Base-by-base conservation (phyloP, 2,329 filamentous ascomycete genomes). In the Colletotrichum plurivorum region DNA sequence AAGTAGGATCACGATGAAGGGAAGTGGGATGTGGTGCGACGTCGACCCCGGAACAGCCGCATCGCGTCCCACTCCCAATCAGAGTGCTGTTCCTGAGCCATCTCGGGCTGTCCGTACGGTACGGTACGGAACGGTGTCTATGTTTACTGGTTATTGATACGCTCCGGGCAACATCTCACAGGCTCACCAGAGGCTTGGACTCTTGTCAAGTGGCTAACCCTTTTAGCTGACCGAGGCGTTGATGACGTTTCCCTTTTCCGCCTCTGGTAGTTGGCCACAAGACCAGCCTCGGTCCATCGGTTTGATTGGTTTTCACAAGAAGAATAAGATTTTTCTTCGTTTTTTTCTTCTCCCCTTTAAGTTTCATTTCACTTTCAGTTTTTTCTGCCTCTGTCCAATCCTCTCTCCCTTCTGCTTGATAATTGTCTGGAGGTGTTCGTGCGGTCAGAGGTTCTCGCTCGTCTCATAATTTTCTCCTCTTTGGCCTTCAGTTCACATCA, bases 241-340 rank as follows among this genome's bases (percentile, higher is more conserved):
- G 22, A 69, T 66, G 66, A 69, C 66, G 62, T 69, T 69, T 65
- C 55, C 55, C 4, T 13, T 22, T 69, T 69, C 55, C 55, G 7
- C 20, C 31, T 69, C 48, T 2, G 54, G 61, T 31, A 68, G 59
- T 41, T 56, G 49, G 66, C 66, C 66, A 69, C 66, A 55, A 58
- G 61, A 65, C 54, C 54, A 59, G 7, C 41, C 31, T 39, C 36
- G 49, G n/a, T 51, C n/a, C 20, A 13, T 7, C 13, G 7, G 13
- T n/a, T 1, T 66, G 62, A 69, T 66, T 69, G 66, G 66, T 3
- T 16, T 18, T 49, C 12, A 20, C 16, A n/a, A 49, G 46, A 12
- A 36, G 31, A 36, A 36, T 13, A 20, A 4, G 46, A 22, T 6
- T 20, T 49, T n/a, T 20, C 22, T 4, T 25, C 22, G 22, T 25